Evolutionary conservation across 1,284 basidiomycete species (phyloP).

Genomic region (Meira nashicola): DNA sequence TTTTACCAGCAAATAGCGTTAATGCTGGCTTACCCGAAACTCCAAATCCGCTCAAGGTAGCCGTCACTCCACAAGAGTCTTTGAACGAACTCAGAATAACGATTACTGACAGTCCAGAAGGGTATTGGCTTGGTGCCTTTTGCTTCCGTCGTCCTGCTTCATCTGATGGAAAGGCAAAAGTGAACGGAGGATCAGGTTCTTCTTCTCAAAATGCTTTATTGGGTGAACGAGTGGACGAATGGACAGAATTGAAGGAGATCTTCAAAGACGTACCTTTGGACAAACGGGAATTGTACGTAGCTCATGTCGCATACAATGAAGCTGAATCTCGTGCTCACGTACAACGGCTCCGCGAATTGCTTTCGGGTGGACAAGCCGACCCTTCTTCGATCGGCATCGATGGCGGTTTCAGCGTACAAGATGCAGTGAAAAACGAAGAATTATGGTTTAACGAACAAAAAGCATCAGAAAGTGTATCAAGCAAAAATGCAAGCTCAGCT

Average conservation of each 20-base stretch:
- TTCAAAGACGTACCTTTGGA: constrained; percentile 39
- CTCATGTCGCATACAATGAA: constrained; percentile 57
- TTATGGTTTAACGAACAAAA: constrained; percentile 32
- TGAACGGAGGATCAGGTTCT: constrained; percentile 8
- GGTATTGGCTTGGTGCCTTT: constrained; percentile 52
- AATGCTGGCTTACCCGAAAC: constrained; percentile 44
- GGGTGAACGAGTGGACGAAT: constrained; percentile 40
- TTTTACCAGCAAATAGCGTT: constrained; percentile 37
- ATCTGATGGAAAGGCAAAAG: constrained; percentile 10
- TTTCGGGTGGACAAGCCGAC: constrained; percentile 55
- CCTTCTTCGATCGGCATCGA: constrained; percentile 55
- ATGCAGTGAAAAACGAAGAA: constrained; percentile 55
- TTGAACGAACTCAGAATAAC: constrained; percentile 50
- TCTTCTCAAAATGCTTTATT: constrained; percentile 18
- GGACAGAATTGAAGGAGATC: constrained; percentile 45
- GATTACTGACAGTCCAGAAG: constrained; percentile 49
- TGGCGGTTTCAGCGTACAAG: constrained; percentile 57
- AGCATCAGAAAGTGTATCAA: constrained; percentile 17
- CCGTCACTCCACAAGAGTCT: constrained; percentile 48
- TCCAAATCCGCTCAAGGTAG: constrained; percentile 44
- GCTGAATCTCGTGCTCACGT: constrained; percentile 57
- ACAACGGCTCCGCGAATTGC: constrained; percentile 57
- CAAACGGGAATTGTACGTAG: constrained; percentile 39
- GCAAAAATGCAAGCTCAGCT: constrained; percentile 9
- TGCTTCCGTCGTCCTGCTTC: constrained; percentile 35